These are phyloP conservation scores for Solanum hybrid DNA, from an alignment of 305 asterid genomes.

Conservation along the genomic window DNA sequence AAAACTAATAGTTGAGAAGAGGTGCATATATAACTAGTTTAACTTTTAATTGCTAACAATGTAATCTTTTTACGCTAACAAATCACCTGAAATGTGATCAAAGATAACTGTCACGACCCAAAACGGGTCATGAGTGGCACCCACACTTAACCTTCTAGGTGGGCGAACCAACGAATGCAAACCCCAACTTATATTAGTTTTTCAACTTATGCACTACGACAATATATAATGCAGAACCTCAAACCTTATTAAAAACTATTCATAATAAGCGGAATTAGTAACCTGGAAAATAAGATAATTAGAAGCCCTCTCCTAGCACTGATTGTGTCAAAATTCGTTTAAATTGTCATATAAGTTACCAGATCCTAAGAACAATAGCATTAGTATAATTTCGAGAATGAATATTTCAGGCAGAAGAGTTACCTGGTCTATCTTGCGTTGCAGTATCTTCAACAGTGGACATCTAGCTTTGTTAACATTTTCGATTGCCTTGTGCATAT, in stretches of 20 bases:
- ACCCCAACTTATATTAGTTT: too few species aligned
- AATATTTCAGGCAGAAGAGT: neutral
- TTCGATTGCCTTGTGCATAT: conserved; percentile 30
- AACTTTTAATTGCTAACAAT: neutral
- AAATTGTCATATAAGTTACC: neutral
- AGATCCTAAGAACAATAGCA: neutral
- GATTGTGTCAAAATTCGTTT: neutral
- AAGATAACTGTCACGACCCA: neutral
- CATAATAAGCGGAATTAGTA: neutral
- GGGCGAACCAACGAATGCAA: too few species aligned
- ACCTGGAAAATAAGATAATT: neutral
- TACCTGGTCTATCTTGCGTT: conserved; percentile 60
- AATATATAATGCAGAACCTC: too few species aligned
- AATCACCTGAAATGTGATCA: neutral
- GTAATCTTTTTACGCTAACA: neutral
- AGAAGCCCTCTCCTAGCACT: neutral
- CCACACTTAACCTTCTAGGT: too few species aligned
- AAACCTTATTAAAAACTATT: neutral
- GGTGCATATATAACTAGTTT: neutral
- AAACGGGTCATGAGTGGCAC: too few species aligned
- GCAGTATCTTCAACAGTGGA: conserved; percentile 31
- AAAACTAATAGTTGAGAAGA: neutral
- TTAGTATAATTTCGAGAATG: neutral
- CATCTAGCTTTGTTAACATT: conserved; percentile 24
- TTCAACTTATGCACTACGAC: too few species aligned